A percentile compares a stretch with the other conserved stretches of the same genome.
These are phyloP conservation scores for Ophioceras dolichostomum DNA, from an alignment of 2,329 filamentous ascomycete genomes.

Conservation along the genomic window DNA sequence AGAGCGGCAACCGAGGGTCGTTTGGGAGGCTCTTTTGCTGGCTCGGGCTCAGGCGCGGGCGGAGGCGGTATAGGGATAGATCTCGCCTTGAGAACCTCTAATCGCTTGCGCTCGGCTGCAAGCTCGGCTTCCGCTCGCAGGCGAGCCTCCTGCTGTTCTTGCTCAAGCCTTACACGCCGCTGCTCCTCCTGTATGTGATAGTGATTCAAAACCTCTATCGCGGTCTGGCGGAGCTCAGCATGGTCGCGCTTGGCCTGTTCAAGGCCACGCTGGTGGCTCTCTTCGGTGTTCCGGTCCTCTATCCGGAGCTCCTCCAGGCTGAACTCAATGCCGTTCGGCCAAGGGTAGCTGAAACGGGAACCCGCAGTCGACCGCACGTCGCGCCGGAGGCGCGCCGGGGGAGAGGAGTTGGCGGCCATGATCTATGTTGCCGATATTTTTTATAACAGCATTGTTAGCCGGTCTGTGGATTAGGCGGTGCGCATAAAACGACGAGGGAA, in stretches of 20 bases:
- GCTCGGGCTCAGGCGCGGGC: conserved; percentile 8
- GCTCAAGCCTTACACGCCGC: conserved; percentile 10
- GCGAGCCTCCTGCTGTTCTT: conserved; percentile 16
- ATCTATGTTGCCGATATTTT: no score
- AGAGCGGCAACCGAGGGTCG: no score
- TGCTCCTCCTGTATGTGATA: conserved; percentile 14
- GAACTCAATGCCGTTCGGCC: conserved; percentile 1
- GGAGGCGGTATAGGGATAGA: conserved; percentile 13
- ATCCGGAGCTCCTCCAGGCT: conserved; percentile 11
- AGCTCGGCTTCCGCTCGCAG: conserved; percentile 12
- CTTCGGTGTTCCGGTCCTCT: conserved; percentile 19
- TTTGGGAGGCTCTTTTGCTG: conserved; percentile 3
- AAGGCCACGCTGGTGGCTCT: conserved; percentile 15
- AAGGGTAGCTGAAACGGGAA: conserved; percentile 9
- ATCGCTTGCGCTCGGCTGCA: conserved; percentile 10
- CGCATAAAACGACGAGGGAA: no score
- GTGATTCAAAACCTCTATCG: conserved; percentile 10
- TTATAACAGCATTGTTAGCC: no score
- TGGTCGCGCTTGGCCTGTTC: conserved; percentile 16
- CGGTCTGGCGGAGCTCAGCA: conserved; percentile 11
- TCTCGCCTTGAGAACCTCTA: conserved; percentile 18
- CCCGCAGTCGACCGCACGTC: background rate
- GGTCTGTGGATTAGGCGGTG: no score
- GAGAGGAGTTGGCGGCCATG: conserved; percentile 17
- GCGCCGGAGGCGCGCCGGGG: conserved; percentile 6